phyloP scores from a whole-genome alignment of 345 rosid genomes.

The Abelmoschus esculentus region DNA sequence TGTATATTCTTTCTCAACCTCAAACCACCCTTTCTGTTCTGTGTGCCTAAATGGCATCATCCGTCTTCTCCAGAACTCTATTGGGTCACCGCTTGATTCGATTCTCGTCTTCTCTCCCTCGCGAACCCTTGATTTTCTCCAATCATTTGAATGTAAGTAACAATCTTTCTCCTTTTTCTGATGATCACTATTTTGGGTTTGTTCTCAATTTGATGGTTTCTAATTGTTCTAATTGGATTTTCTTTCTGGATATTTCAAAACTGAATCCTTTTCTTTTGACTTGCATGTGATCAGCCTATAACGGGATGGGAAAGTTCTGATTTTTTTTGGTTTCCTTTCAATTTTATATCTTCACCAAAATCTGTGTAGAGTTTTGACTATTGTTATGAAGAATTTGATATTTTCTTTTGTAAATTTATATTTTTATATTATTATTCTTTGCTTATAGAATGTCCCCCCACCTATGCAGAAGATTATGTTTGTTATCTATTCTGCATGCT shows the following conservation, averaged over 20 bases:
- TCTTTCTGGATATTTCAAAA: constrained; percentile 9
- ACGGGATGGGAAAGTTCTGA: not conserved
- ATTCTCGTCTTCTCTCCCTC: constrained; percentile 24
- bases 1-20: not conserved
- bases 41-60: constrained; percentile 43
- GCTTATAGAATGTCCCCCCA: not conserved
- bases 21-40: not conserved
- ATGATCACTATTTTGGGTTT: not conserved
- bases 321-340: not conserved
- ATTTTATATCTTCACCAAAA: not conserved
- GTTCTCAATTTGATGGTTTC: not conserved
- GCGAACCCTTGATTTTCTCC: constrained; percentile 22
- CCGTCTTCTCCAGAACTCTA: constrained; percentile 36
- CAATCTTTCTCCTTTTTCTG: not conserved
- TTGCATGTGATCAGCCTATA: not conserved
- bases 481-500: not conserved
- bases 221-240: constrained; percentile 2
- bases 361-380: not conserved
- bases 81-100: constrained; percentile 39
- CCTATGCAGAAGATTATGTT: not conserved
- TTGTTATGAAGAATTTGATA: not conserved
- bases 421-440: not conserved
- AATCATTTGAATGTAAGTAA: constrained; percentile 41
- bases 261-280: not conserved
- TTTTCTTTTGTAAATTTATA: not conserved